Conservation (phyloP, 139 green algal species). For the Pleodorina starrii region DNA sequence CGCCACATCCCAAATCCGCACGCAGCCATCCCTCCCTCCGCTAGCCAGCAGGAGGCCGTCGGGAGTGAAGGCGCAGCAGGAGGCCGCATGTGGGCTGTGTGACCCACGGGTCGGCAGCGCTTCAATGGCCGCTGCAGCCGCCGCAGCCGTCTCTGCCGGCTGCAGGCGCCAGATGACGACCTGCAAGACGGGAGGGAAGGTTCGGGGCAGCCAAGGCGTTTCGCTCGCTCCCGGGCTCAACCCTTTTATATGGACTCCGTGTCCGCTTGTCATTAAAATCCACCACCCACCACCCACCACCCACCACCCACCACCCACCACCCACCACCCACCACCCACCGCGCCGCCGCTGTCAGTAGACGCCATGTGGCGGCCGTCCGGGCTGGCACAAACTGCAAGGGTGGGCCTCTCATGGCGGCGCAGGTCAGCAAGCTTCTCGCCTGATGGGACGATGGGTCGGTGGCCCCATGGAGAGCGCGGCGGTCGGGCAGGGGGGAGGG, state of each 20-base stretch:
- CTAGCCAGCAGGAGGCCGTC: not conserved
- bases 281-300: too few species aligned
- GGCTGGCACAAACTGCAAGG: not conserved
- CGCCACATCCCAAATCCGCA: slow-evolving; percentile 26
- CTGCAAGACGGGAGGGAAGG: not conserved
- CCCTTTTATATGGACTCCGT: too few species aligned
- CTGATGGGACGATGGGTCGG: too few species aligned
- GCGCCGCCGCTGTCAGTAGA: not conserved
- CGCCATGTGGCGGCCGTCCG: not conserved
- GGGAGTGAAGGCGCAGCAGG: not conserved
- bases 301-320: too few species aligned
- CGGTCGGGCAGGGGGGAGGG: too few species aligned
- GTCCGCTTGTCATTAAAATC: too few species aligned
- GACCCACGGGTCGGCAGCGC: not conserved
- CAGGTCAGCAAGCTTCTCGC: slow-evolving; percentile 2
- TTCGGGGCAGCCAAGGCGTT: too few species aligned
- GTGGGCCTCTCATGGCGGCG: not conserved
- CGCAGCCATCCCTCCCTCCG: slow-evolving; percentile 5
- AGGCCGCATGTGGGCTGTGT: not conserved
- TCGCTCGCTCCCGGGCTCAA: too few species aligned
- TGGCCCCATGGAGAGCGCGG: too few species aligned
- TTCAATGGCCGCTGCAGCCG: not conserved
- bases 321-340: too few species aligned
- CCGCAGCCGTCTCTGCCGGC: not conserved
- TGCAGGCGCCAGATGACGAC: slow-evolving; percentile 23